Percentiles rank a stretch among this genome's conserved stretches.
phyloP scores from a whole-genome alignment of 2,329 filamentous ascomycete genomes.

The Penicillium paneum region DNA sequence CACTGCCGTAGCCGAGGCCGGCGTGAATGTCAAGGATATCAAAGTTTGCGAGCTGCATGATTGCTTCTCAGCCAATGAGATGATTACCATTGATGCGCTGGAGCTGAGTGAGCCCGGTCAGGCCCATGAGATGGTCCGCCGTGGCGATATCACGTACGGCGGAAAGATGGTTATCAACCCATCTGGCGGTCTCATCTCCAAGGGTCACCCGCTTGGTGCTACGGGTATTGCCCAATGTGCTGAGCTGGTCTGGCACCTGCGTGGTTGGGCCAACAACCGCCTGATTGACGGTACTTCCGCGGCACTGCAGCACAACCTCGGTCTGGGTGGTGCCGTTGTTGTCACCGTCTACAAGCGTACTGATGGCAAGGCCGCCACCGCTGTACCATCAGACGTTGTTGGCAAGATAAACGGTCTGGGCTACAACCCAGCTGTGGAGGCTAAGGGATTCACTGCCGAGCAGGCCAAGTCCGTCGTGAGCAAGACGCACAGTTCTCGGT shows the following conservation, averaged over 20 bases:
- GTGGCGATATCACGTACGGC: constrained; percentile 88
- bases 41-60: constrained; percentile 92
- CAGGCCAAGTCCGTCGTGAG: constrained; percentile 69
- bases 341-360: constrained; percentile 84
- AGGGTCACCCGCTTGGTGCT: constrained; percentile 90
- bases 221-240: constrained; percentile 95
- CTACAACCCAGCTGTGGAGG: constrained; percentile 88
- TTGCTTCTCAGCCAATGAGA: constrained; percentile 94
- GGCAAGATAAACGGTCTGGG: constrained; percentile 67
- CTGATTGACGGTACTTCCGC: constrained; percentile 64
- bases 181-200: constrained; percentile 89
- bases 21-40: constrained; percentile 64
- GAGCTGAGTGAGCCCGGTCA: constrained; percentile 75
- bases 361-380: constrained; percentile 65
- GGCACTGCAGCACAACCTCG: constrained; percentile 88
- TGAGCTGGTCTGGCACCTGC: constrained; percentile 90
- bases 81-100: constrained; percentile 83
- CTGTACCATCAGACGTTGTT: constrained; percentile 62
- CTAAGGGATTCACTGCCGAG: constrained; percentile 78
- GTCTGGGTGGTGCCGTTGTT: constrained; percentile 84
- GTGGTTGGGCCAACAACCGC: constrained; percentile 94
- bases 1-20: constrained; percentile 67
- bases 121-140: constrained; percentile 85
- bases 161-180: constrained; percentile 81
- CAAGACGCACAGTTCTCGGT: constrained; percentile 66